Percentiles rank a stretch among this genome's conserved stretches.
Evolutionary conservation across 2,329 filamentous ascomycete species (phyloP).

Genomic region (Apiospora malaysiana): DNA sequence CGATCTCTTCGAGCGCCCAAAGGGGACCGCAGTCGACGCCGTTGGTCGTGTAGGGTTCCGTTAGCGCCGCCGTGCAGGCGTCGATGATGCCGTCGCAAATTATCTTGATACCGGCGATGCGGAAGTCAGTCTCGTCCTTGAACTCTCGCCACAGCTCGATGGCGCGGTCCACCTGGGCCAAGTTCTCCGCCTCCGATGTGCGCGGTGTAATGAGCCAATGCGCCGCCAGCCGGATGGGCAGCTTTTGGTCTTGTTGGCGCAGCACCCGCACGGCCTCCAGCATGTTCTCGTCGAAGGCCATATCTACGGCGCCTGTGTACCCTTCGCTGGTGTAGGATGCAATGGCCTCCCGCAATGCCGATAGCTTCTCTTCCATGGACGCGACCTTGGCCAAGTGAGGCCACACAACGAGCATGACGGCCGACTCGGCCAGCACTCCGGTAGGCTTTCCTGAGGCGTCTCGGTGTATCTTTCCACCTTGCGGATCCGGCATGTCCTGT

Average conservation of each 20-base stretch:
- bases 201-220: conserved; percentile 61
- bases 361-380: conserved; percentile 53
- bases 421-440: conserved; percentile 60
- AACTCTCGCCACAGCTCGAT: conserved; percentile 52
- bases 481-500: conserved; percentile 51
- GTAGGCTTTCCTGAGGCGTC: conserved; percentile 51
- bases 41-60: conserved; percentile 61
- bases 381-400: conserved; percentile 56
- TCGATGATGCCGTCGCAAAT: conserved; percentile 71
- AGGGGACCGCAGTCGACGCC: conserved; percentile 54
- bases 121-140: conserved; percentile 50
- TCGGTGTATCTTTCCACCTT: conserved; percentile 58
- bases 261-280: conserved; percentile 57
- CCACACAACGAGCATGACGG: conserved; percentile 60
- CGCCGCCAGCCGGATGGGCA: conserved; percentile 56
- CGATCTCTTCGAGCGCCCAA: conserved; percentile 59
- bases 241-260: conserved; percentile 32
- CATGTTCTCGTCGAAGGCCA: conserved; percentile 63
- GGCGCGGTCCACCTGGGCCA: conserved; percentile 57
- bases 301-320: conserved; percentile 61
- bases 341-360: conserved; percentile 52
- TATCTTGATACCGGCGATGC: conserved; percentile 66
- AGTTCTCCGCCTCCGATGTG: conserved; percentile 48
- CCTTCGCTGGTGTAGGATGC: conserved; percentile 54
- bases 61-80: conserved; percentile 66